phyloP scores from a whole-genome alignment of 768 basidiomycete species.

The Leccinum boreale region DNA sequence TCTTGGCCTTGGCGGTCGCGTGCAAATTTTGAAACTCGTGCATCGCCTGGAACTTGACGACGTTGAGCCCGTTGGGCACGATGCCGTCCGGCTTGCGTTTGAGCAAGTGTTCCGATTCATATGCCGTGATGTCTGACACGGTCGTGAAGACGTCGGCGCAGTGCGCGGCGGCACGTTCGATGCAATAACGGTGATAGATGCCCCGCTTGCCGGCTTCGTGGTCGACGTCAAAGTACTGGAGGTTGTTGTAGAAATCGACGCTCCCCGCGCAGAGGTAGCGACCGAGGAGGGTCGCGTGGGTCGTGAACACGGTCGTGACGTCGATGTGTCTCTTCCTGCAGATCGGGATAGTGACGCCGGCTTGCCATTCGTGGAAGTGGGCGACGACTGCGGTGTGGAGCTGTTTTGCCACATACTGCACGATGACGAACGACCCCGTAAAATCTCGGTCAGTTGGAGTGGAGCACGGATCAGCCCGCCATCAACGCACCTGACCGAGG shows the following conservation, averaged over 20 bases:
- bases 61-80: constrained; percentile 95
- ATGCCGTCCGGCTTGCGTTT: constrained; percentile 98
- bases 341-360: constrained; percentile 90
- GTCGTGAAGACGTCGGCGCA: constrained; percentile 99
- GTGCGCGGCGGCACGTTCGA: constrained; percentile 91
- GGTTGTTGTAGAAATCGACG: constrained; percentile 99
- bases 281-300: constrained; percentile 96
- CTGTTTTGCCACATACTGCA: constrained; percentile 78
- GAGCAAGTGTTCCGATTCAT: constrained; percentile 92
- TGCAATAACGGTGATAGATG: constrained; percentile 97
- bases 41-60: constrained; percentile 99
- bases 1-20: constrained; percentile 91
- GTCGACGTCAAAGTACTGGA: constrained; percentile 99
- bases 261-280: constrained; percentile 98
- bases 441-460: constrained; percentile 3
- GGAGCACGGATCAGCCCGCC: constrained; percentile 6
- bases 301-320: constrained; percentile 98
- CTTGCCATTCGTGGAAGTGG: constrained; percentile 99
- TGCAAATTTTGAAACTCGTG: constrained; percentile 99
- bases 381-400: constrained; percentile 85
- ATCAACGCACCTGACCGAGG: constrained; percentile 82
- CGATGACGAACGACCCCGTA: constrained; percentile 1
- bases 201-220: constrained; percentile 99
- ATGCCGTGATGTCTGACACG: constrained; percentile 96
- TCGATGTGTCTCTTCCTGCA: constrained; percentile 97